phyloP scores from a whole-genome alignment of 345 rosid species.

The Luvunga scandens region DNA sequence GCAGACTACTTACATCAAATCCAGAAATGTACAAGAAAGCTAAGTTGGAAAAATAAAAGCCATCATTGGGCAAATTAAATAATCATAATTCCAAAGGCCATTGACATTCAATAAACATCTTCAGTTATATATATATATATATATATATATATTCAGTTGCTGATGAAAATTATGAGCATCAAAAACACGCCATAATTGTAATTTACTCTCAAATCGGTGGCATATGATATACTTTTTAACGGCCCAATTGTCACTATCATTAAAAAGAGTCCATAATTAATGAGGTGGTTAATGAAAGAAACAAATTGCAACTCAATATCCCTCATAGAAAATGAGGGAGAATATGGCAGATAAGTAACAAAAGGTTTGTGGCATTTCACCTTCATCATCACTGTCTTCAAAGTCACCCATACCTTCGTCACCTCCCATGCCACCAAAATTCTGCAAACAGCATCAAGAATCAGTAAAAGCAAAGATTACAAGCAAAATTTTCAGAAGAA shows the following conservation, averaged over 20 bases:
- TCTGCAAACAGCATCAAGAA: slow-evolving; percentile 25
- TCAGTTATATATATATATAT: not conserved
- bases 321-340: not conserved
- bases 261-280: not conserved
- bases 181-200: too few relatives aligned
- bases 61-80: not conserved
- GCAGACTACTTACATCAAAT: not conserved
- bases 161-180: not conserved
- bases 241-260: not conserved
- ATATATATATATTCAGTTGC: too few relatives aligned
- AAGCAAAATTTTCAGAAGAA: not conserved
- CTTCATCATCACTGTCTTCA: slow-evolving; percentile 91
- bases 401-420: slow-evolving; percentile 59
- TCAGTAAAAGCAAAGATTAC: not conserved
- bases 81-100: not conserved
- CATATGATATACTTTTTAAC: not conserved
- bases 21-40: not conserved
- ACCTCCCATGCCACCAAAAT: slow-evolving; percentile 35
- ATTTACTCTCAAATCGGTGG: not conserved
- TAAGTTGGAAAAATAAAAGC: not conserved
- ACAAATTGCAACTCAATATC: not conserved
- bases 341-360: not conserved
- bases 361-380: slow-evolving; percentile 30
- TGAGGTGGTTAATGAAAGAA: not conserved
- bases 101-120: not conserved